A percentile compares a stretch with the other conserved stretches of the same genome.
Conservation (phyloP, 345 rosid species). For the Abelmoschus esculentus region DNA sequence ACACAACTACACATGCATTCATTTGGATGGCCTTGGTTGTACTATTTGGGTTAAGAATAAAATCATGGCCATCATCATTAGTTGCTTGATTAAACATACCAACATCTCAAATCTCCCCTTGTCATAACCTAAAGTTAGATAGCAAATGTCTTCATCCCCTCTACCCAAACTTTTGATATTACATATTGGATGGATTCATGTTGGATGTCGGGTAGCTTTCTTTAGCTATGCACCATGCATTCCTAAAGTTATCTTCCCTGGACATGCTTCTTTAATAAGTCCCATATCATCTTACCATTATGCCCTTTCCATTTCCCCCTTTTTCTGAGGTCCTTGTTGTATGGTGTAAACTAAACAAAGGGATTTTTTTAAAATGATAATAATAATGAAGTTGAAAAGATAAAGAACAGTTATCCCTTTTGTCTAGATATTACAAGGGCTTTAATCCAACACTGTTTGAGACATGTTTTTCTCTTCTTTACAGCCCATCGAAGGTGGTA, state of each 20-base stretch:
- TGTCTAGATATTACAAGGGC: not conserved
- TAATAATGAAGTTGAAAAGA: not conserved
- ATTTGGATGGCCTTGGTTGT: no score
- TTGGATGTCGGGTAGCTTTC: slow-evolving; percentile 9
- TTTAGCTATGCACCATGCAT: slow-evolving; percentile 9
- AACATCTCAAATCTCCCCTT: not conserved
- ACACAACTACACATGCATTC: no score
- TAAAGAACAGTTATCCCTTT: not conserved
- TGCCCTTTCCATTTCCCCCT: no score
- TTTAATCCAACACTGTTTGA: not conserved
- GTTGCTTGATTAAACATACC: no score
- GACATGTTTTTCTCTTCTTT: not conserved
- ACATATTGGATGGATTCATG: slow-evolving; percentile 1
- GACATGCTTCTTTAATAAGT: slow-evolving; percentile 6
- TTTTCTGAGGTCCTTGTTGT: not conserved
- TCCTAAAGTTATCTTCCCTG: slow-evolving; percentile 9
- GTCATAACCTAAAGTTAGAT: not conserved
- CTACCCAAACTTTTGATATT: not conserved
- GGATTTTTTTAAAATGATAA: not conserved
- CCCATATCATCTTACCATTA: not conserved
- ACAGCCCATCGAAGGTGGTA: not conserved
- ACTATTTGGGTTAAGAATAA: no score
- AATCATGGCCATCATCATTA: no score
- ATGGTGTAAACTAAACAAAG: not conserved
- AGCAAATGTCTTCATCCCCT: not conserved